phyloP scores from a whole-genome alignment of 805 yeast genomes.

The Lachancea mirantina region DNA sequence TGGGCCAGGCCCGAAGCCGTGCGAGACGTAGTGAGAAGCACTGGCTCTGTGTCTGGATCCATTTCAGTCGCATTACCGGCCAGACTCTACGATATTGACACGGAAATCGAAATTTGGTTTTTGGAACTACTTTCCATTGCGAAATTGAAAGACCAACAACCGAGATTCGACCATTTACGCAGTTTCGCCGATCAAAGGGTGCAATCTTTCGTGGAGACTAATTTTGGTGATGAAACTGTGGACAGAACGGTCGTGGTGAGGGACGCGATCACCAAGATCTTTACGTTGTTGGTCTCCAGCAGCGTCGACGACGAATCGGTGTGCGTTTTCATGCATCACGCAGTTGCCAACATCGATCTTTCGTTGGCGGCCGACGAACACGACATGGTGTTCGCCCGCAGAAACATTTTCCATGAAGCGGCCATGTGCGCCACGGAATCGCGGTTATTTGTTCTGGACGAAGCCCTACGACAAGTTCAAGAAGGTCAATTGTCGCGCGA shows the following conservation, averaged over 20 bases:
- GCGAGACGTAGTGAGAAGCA: no score
- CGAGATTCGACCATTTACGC: constrained; percentile 17
- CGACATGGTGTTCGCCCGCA: constrained; percentile 44
- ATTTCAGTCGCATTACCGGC: no score
- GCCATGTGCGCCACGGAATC: constrained; percentile 27
- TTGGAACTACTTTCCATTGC: constrained; percentile 28
- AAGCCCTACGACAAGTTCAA: constrained; percentile 15
- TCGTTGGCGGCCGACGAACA: constrained; percentile 63
- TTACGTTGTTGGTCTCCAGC: constrained; percentile 53
- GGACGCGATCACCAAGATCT: constrained; percentile 54
- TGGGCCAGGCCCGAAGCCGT: no score
- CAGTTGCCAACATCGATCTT: constrained; percentile 45
- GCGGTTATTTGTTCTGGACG: constrained; percentile 25
- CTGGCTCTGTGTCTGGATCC: constrained; percentile 1
- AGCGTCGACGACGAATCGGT: constrained; percentile 54
- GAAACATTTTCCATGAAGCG: constrained; percentile 71
- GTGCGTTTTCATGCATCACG: constrained; percentile 36
- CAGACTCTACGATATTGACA: constrained; percentile 15
- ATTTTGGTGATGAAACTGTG: constrained; percentile 11
- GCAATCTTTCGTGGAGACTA: constrained; percentile 13
- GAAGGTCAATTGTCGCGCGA: constrained; percentile 14
- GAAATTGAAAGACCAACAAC: constrained; percentile 25
- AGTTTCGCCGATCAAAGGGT: constrained; percentile 24
- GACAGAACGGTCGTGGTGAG: constrained; percentile 18
- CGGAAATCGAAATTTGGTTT: constrained; percentile 30